Evolutionary conservation across 192 early-diverging fungal genomes (phyloP).

Genomic region (Coemansia biformis): DNA sequence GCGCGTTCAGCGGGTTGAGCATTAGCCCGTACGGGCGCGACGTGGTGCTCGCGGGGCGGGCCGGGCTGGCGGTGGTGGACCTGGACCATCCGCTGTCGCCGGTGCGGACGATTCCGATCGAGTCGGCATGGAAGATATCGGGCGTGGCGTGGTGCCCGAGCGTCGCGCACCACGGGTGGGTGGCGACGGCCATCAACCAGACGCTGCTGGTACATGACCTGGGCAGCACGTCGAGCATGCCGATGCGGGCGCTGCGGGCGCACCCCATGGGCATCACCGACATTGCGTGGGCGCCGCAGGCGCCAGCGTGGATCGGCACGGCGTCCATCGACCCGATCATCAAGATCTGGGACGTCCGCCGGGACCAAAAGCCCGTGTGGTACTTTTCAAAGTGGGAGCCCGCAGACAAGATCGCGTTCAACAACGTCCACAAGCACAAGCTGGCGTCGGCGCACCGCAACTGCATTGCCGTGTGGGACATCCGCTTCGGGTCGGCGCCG

Average conservation of each 20-base stretch:
- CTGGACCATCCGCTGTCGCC: constrained; percentile 36
- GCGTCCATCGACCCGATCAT: constrained; percentile 43
- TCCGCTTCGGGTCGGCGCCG: constrained; percentile 37
- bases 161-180: constrained; percentile 34
- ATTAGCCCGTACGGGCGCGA: constrained; percentile 47
- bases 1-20: constrained; percentile 34
- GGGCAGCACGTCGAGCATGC: constrained; percentile 18
- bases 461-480: constrained; percentile 44
- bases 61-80: constrained; percentile 39
- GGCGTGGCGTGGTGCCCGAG: constrained; percentile 40
- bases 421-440: constrained; percentile 26
- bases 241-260: constrained; percentile 33
- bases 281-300: constrained; percentile 37
- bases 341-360: constrained; percentile 45
- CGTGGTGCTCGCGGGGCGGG: constrained; percentile 33
- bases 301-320: constrained; percentile 40
- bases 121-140: constrained; percentile 33
- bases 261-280: constrained; percentile 44
- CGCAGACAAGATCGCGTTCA: constrained; percentile 33
- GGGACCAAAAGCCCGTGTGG: constrained; percentile 46
- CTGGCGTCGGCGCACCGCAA: constrained; percentile 43
- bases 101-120: constrained; percentile 23
- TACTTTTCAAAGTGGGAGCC: constrained; percentile 45
- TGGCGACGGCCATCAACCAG: constrained; percentile 35
- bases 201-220: constrained; percentile 39